phyloP scores from a whole-genome alignment of 768 basidiomycete species.

The Pisolithus albus region DNA sequence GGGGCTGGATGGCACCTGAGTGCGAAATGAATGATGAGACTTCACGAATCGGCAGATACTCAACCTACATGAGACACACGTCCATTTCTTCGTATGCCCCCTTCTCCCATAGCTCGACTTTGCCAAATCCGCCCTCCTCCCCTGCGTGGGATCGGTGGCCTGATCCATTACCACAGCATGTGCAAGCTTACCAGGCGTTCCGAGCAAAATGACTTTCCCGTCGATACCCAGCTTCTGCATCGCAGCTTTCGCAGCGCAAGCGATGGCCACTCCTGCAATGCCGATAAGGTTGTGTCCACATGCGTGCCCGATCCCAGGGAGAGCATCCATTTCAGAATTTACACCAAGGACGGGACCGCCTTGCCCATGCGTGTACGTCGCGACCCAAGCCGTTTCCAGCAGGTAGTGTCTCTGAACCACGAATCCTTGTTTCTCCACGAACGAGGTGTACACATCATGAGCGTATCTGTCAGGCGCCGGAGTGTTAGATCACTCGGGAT shows the following conservation, averaged over 20 bases:
- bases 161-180: not conserved
- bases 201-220: conserved; percentile 65
- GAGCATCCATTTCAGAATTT: conserved; percentile 77
- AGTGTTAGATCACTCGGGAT: not conserved
- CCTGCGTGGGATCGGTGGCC: conserved; percentile 34
- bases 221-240: conserved; percentile 55
- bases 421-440: conserved; percentile 63
- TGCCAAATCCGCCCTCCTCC: conserved; percentile 75
- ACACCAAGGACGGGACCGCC: conserved; percentile 70
- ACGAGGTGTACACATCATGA: conserved; percentile 62
- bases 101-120: conserved; percentile 57
- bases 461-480: conserved; percentile 44
- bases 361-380: conserved; percentile 54
- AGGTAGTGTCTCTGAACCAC: conserved; percentile 53
- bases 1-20: conserved; percentile 77
- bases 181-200: conserved; percentile 57
- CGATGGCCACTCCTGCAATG: conserved; percentile 65
- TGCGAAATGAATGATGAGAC: not conserved
- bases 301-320: conserved; percentile 56
- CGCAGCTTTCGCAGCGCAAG: conserved; percentile 57
- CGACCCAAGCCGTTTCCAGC: conserved; percentile 71
- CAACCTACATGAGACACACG: conserved; percentile 61
- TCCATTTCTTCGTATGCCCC: conserved; percentile 78
- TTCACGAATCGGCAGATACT: not conserved
- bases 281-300: conserved; percentile 85